Base-by-base conservation (phyloP, 1,284 basidiomycete species). In the Xerocomus cyaneibrunnescens region DNA sequence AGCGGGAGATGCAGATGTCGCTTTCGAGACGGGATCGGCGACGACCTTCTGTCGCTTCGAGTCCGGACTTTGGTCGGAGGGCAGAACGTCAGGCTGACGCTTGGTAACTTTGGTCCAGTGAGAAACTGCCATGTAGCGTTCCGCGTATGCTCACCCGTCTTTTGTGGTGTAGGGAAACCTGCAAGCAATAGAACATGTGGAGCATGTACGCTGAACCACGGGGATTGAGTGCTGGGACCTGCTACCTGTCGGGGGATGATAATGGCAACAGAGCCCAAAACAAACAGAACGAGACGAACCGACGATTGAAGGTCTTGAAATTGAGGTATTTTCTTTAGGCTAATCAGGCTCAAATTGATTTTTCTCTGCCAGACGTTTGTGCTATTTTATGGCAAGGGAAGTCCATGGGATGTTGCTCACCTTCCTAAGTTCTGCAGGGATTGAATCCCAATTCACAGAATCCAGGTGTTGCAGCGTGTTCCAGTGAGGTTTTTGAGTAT, bases 371-470 rank as follows among this genome's bases (percentile, higher is more conserved):
- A 31, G 51, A 47, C 14, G 25, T 36, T 46, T 30, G 44, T 17
- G 13, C 3, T 35, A 39, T 41, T 48, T 41, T 36, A 39, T 21
- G 22, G 5, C n/a, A 44, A 28, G 12, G 7, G 4, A 7, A 41
- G 12, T 27, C 3, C 19, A 30, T 3, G 25, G 14, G 23, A 40
- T 22, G 36, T 27, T 1, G 0, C 54, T 52, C 14, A 61, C 87
- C 73, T 85, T 86, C 48, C 75, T 79, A 19, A 89, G 61, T 62
- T 89, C 87, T 5, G 57, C 43, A 1, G 86, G 80, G 2, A 90
- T 62, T 1, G 75, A 74, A n/a, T 81, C 77, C 88, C 87, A 89
- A 4, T 74, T 76, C 9, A 83, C 67, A n/a, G 66, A 65, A 62
- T 90, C 88, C 21, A 87, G 64, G 8, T 67, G 58, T 2, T 77